phyloP scores from a whole-genome alignment of 257 asterid genomes.

The Osmanthus fragrans region DNA sequence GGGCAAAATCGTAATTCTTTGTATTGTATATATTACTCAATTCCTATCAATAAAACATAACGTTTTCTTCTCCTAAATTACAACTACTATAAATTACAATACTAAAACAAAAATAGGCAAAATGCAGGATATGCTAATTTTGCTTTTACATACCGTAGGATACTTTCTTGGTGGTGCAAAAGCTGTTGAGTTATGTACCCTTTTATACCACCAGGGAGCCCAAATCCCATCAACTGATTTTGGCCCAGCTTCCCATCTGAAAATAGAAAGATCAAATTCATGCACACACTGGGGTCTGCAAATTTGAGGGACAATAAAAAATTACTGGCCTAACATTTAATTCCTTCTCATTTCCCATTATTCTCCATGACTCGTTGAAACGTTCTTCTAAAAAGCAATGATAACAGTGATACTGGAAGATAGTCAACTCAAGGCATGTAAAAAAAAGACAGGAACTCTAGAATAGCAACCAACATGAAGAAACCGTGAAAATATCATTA shows the following conservation, averaged over 20 bases:
- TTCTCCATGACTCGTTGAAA: background rate
- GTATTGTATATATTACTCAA: too few relatives aligned
- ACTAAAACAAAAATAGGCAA: background rate
- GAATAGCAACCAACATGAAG: background rate
- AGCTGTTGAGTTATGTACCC: slow-evolving; percentile 43
- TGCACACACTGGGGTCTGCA: background rate
- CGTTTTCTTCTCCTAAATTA: too few relatives aligned
- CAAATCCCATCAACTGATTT: slow-evolving; percentile 50
- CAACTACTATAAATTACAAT: background rate
- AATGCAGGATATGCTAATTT: background rate
- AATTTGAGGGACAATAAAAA: background rate
- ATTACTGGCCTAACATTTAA: background rate
- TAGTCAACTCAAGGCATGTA: background rate
- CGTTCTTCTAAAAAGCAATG: background rate
- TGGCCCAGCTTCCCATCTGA: slow-evolving; percentile 63
- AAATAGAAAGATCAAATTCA: slow-evolving; percentile 10
- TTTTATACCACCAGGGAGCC: slow-evolving; percentile 58
- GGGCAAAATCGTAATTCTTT: too few relatives aligned
- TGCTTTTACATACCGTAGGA: slow-evolving; percentile 35
- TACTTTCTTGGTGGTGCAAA: slow-evolving; percentile 37
- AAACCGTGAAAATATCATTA: background rate
- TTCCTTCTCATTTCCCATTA: background rate
- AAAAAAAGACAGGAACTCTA: background rate
- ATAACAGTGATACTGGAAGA: background rate
- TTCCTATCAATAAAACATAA: too few relatives aligned